These are phyloP conservation scores for Opeltia flavorubescens DNA, from an alignment of 495 filamentous ascomycete genomes.

Conservation along the genomic window DNA sequence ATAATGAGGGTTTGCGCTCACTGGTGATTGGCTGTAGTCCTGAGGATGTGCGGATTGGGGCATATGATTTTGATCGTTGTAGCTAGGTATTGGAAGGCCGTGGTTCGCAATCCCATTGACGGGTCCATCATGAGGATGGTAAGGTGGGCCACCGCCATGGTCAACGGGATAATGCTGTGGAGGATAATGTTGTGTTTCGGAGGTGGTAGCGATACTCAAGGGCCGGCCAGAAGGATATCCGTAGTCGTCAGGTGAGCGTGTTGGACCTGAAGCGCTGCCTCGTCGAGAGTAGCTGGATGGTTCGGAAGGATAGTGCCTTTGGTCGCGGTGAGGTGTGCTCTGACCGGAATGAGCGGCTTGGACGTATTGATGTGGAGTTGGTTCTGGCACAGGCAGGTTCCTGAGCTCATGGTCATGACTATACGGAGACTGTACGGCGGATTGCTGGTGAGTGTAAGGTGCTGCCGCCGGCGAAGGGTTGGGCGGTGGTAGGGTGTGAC, in stretches of 20 bases:
- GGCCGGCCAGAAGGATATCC: constrained; percentile 9
- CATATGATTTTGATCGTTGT: constrained; percentile 9
- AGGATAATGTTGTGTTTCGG: constrained; percentile 14
- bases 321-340: constrained; percentile 16
- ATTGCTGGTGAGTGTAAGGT: constrained; percentile 5
- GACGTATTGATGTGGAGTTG: constrained; percentile 12
- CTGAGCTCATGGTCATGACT: constrained; percentile 8
- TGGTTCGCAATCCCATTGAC: constrained; percentile 14
- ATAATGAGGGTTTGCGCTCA: constrained; percentile 13
- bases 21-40: constrained; percentile 14
- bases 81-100: constrained; percentile 13
- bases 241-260: constrained; percentile 15
- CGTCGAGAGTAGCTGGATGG: constrained; percentile 12
- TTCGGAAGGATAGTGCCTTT: constrained; percentile 10
- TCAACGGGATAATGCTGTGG: constrained; percentile 12
- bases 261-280: constrained; percentile 12
- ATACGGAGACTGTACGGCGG: constrained; percentile 14
- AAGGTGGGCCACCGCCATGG: constrained; percentile 2
- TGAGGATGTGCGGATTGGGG: constrained; percentile 7
- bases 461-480: constrained; percentile 6
- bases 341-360: constrained; percentile 15
- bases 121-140: constrained; percentile 11
- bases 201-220: constrained; percentile 9
- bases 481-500: constrained; percentile 9
- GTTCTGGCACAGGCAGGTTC: constrained; percentile 13